Percentiles rank a stretch among this genome's conserved stretches.
These are phyloP conservation scores for Truncatella angustata DNA, from an alignment of 2,329 filamentous ascomycete genomes.

Conservation along the genomic window DNA sequence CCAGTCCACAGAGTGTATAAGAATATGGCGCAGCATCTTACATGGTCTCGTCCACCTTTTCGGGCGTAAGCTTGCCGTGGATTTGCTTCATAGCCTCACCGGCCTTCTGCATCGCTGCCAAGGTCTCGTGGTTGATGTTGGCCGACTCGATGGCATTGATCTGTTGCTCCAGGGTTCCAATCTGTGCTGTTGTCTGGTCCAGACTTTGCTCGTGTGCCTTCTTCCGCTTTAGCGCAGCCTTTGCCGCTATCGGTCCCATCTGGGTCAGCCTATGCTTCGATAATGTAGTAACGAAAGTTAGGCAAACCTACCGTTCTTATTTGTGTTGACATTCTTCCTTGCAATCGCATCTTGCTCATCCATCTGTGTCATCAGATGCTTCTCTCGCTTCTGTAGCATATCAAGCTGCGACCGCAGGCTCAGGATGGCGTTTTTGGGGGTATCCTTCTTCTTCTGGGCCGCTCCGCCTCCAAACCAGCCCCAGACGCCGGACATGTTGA, in stretches of 20 bases:
- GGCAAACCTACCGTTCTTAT: slow-evolving; percentile 77
- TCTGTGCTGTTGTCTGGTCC: slow-evolving; percentile 86
- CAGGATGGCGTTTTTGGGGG: slow-evolving; percentile 94
- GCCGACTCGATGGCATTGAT: slow-evolving; percentile 96
- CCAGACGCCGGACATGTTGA: slow-evolving; percentile 67
- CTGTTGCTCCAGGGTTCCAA: slow-evolving; percentile 89
- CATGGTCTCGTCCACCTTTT: slow-evolving; percentile 96
- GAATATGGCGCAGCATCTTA: slow-evolving; percentile 47
- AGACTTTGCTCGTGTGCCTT: slow-evolving; percentile 90
- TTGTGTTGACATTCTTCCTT: slow-evolving; percentile 81
- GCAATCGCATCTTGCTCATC: slow-evolving; percentile 87
- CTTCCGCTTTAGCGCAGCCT: slow-evolving; percentile 87
- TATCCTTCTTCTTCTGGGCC: slow-evolving; percentile 85
- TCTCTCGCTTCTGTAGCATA: slow-evolving; percentile 96
- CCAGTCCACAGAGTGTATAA: background rate
- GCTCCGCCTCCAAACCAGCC: slow-evolving; percentile 88
- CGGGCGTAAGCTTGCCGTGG: slow-evolving; percentile 84
- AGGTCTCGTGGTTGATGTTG: slow-evolving; percentile 97
- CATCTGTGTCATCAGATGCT: slow-evolving; percentile 87
- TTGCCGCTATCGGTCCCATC: slow-evolving; percentile 63
- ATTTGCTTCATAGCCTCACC: slow-evolving; percentile 90
- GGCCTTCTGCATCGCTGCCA: slow-evolving; percentile 90
- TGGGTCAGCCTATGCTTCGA: slow-evolving; percentile 16
- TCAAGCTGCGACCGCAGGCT: slow-evolving; percentile 84
- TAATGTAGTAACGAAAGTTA: slow-evolving; percentile 5